A percentile compares a stretch with the other conserved stretches of the same genome.
Conservation (phyloP, 768 basidiomycete species). For the Wakefieldia striispora region DNA sequence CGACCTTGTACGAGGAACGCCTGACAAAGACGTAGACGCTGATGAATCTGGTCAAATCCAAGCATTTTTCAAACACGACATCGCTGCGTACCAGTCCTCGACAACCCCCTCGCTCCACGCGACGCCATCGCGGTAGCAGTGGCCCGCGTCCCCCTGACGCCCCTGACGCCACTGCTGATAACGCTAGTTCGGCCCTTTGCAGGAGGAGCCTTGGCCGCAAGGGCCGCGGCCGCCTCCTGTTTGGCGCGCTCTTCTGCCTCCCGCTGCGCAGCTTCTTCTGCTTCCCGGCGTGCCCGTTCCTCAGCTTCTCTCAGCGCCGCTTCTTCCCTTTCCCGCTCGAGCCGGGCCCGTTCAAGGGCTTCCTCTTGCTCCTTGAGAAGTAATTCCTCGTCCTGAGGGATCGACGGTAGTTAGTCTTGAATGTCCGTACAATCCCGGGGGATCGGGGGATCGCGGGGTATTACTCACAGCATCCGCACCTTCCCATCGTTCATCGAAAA, state of each 20-base stretch:
- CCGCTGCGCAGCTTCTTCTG: conserved; percentile 35
- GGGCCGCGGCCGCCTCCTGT: conserved; percentile 46
- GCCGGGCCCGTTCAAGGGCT: conserved; percentile 23
- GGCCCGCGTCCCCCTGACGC: conserved; percentile 70
- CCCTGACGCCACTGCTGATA: conserved; percentile 58
- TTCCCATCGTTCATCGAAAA: conserved; percentile 76
- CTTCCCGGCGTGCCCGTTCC: conserved; percentile 31
- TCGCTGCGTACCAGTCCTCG: conserved; percentile 36
- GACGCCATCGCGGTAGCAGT: conserved; percentile 45
- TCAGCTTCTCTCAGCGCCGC: conserved; percentile 41
- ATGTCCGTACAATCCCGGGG: too few relatives aligned
- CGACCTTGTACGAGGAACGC: conserved; percentile 23
- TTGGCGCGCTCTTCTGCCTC: conserved; percentile 50
- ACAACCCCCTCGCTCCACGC: conserved; percentile 44
- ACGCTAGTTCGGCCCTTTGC: conserved; percentile 39
- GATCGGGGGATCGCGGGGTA: neutral
- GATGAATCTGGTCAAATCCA: conserved; percentile 1
- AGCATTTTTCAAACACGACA: neutral
- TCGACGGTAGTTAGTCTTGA: neutral
- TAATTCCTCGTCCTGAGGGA: conserved; percentile 55
- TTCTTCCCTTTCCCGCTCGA: conserved; percentile 37
- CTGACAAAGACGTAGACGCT: conserved; percentile 17
- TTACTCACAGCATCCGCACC: conserved; percentile 69
- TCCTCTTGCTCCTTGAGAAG: conserved; percentile 45
- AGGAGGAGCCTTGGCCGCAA: conserved; percentile 20